phyloP scores from a whole-genome alignment of 768 basidiomycete species.

The Rhodosporidiobolus odoratus region DNA sequence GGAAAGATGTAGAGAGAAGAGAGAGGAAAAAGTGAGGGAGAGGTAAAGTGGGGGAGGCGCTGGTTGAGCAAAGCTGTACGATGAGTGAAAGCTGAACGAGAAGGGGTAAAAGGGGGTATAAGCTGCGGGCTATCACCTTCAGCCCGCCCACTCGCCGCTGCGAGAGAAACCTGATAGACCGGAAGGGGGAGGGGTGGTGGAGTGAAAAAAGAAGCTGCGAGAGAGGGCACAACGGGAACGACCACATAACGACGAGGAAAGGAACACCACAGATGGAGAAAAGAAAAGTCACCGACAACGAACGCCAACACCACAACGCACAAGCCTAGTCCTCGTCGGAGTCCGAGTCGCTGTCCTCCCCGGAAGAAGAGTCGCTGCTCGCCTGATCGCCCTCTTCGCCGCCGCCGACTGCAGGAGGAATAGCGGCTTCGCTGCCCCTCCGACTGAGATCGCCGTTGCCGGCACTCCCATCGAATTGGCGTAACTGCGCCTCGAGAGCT shows the following conservation, averaged over 20 bases:
- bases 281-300: not conserved
- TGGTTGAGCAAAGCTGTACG: not conserved
- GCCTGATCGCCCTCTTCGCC: slow-evolving; percentile 30
- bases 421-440: not conserved
- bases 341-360: slow-evolving; percentile 26
- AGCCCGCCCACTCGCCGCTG: not conserved
- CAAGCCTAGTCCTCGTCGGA: slow-evolving; percentile 20
- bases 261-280: not conserved
- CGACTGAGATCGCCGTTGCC: not conserved
- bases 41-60: not conserved
- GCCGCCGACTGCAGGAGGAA: not conserved
- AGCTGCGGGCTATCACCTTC: not conserved
- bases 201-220: not conserved
- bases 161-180: too few species aligned
- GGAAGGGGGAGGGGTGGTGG: not conserved
- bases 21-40: not conserved
- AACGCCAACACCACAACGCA: not conserved
- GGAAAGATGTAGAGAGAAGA: not conserved
- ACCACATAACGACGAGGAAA: not conserved
- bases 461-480: slow-evolving; percentile 61
- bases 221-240: too few species aligned
- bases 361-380: slow-evolving; percentile 27
- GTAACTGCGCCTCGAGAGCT: slow-evolving; percentile 78
- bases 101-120: slow-evolving; percentile 1
- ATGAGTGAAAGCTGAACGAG: not conserved